Base-by-base conservation (phyloP, 2,329 filamentous ascomycete species). In the Cercospora berteroae region DNA sequence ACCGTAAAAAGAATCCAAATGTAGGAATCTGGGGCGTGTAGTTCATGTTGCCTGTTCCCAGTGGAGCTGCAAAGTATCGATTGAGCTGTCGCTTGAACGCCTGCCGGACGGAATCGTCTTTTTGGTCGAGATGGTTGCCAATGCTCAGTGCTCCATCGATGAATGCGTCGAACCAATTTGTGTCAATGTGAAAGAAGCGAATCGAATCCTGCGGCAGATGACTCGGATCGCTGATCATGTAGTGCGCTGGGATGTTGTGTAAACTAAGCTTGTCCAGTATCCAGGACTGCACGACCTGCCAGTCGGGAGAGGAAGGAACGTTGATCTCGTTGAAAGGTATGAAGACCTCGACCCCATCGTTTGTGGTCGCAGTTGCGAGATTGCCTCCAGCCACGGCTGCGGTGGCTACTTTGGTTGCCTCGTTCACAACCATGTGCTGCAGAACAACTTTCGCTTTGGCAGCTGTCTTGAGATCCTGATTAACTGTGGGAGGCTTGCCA, bases 131-230 rank as follows among this genome's bases (percentile, higher is more conserved):
- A 33, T 68, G 67, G 12, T 68, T 68, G 7, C 57, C 67, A 4
- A 67, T 56, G 27, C 65, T 65, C 16, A 69, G 58, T 13, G 67
- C 67, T 3, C 67, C 67, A 48, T 69, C 67, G n/a, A 69, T 52
- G 16, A 65, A 62, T 18, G 61, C 48, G 27, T 67, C 67, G 9
- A 63, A 58, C 65, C 65, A 69, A 23, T 58, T 65, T 4, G 23
- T 29, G 50, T 69, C 67, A 29, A 67, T 65, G 58, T 67, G 50
- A n/a, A 69, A 69, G 60, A 64, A 60, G n/a, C 67, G 50, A 10
- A 69, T 48, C 6, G 61, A 23, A 6, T 69, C 65, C 4, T 56
- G 65, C 2, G 57, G 67, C 25, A 69, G 20, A 31, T 48, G 18
- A 3, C n/a, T 13, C 13, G 62, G 56, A 29, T 69, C 65, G 1